A percentile compares a stretch with the other conserved stretches of the same genome.
Evolutionary conservation across 768 basidiomycete genomes (phyloP).

Genomic region (Stropharia rugosoannulata): DNA sequence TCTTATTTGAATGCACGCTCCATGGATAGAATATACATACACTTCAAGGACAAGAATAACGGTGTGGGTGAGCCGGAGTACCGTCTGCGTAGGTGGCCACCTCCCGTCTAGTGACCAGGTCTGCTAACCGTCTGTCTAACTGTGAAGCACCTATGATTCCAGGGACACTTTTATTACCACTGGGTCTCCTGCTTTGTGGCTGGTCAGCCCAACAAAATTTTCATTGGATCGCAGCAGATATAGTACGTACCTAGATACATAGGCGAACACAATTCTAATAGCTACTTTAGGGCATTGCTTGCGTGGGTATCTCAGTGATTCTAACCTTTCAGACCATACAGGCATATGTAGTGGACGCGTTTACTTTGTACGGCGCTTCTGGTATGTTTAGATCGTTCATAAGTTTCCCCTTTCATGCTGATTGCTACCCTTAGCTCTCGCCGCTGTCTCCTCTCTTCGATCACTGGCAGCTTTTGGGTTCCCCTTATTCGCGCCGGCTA

Average conservation of each 20-base stretch:
- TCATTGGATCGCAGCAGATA: slow-evolving; percentile 71
- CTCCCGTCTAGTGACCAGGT: neutral
- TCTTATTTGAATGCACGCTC: slow-evolving; percentile 54
- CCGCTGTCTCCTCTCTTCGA: slow-evolving; percentile 61
- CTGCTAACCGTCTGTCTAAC: neutral
- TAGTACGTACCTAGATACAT: slow-evolving; percentile 39
- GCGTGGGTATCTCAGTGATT: slow-evolving; percentile 60
- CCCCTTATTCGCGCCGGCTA: slow-evolving; percentile 73
- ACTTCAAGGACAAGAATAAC: slow-evolving; percentile 47
- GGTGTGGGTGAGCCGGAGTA: slow-evolving; percentile 48
- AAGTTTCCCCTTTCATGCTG: neutral
- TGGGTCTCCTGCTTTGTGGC: slow-evolving; percentile 67
- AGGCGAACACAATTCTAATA: neutral
- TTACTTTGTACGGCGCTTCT: slow-evolving; percentile 67
- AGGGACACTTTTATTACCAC: slow-evolving; percentile 58
- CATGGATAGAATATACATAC: slow-evolving; percentile 55
- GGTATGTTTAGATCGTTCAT: slow-evolving; percentile 33
- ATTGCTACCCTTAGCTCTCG: slow-evolving; percentile 43
- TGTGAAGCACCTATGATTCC: slow-evolving; percentile 55
- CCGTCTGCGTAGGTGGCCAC: slow-evolving; percentile 38
- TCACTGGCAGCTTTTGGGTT: slow-evolving; percentile 72
- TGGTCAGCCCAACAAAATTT: slow-evolving; percentile 61
- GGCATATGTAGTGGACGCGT: slow-evolving; percentile 67
- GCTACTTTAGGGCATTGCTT: slow-evolving; percentile 47
- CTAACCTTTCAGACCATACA: slow-evolving; percentile 62